A percentile compares a stretch with the other conserved stretches of the same genome.
Conservation (phyloP, 2,329 filamentous ascomycete species). For the Cryphonectria carpinicola region DNA sequence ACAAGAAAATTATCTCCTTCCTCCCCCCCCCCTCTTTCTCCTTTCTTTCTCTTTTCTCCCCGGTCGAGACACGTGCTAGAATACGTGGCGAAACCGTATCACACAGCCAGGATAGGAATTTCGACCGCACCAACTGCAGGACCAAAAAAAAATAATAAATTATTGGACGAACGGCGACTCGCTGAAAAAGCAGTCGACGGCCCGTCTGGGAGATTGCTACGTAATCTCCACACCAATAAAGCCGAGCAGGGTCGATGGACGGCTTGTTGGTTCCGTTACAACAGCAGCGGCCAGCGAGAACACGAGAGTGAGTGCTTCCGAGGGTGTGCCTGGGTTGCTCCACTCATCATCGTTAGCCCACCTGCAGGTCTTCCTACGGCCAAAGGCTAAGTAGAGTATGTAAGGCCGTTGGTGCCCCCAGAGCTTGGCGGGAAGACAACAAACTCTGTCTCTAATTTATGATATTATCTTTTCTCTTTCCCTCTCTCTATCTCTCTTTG, state of each 20-base stretch:
- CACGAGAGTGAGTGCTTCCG: not conserved
- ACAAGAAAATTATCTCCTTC: not conserved
- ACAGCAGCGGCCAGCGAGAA: not conserved
- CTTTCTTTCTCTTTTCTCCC: no score
- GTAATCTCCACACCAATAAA: not conserved
- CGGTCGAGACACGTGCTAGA: not conserved
- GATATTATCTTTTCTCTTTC: not conserved
- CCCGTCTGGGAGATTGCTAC: not conserved
- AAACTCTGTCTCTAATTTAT: not conserved
- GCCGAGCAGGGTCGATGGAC: not conserved
- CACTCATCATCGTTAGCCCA: conserved; percentile 1
- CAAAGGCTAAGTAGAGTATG: conserved; percentile 2
- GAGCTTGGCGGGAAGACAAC: not conserved
- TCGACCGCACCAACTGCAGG: not conserved
- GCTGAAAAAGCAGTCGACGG: not conserved
- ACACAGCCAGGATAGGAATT: not conserved
- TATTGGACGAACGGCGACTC: not conserved
- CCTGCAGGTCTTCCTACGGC: not conserved
- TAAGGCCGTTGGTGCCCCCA: not conserved
- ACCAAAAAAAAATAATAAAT: not conserved
- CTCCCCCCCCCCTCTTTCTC: not conserved
- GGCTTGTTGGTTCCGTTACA: not conserved
- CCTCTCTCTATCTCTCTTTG: not conserved
- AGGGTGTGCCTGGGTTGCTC: not conserved
- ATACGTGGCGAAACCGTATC: not conserved